Conservation (phyloP, 768 basidiomycete species). For the Hypholoma sublateritium region DNA sequence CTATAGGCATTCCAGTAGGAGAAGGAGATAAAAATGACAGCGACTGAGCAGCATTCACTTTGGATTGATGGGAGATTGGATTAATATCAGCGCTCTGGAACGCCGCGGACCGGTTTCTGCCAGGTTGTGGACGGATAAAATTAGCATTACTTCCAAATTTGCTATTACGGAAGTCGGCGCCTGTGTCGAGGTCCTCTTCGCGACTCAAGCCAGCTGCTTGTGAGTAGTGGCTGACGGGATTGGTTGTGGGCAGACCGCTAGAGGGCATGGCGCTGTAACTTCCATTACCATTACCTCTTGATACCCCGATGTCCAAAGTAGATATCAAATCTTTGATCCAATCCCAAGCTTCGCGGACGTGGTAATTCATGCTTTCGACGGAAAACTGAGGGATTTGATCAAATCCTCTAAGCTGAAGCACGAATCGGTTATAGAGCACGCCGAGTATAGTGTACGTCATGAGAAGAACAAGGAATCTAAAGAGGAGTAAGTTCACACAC, state of each 20-base stretch:
- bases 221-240: slow-evolving; percentile 42
- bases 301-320: slow-evolving; percentile 22
- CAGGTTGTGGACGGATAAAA: slow-evolving; percentile 31
- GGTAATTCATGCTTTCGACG: slow-evolving; percentile 49
- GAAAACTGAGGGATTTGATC: slow-evolving; percentile 74
- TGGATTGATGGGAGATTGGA: slow-evolving; percentile 43
- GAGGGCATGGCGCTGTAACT: slow-evolving; percentile 18
- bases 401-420: slow-evolving; percentile 67
- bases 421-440: slow-evolving; percentile 76
- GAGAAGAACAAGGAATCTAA: slow-evolving; percentile 55
- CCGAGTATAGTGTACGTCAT: slow-evolving; percentile 68
- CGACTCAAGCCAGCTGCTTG: slow-evolving; percentile 22
- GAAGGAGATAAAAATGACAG: slow-evolving; percentile 20
- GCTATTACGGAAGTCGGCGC: background rate
- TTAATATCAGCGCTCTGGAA: slow-evolving; percentile 32
- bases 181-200: slow-evolving; percentile 18
- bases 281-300: slow-evolving; percentile 7
- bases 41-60: slow-evolving; percentile 27
- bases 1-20: slow-evolving; percentile 13
- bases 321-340: slow-evolving; percentile 40
- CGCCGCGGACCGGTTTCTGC: slow-evolving; percentile 13
- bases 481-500: background rate
- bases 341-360: slow-evolving; percentile 40
- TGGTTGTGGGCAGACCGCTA: slow-evolving; percentile 22
- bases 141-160: slow-evolving; percentile 7